Evolutionary conservation across 2,329 filamentous ascomycete genomes (phyloP), one percentile per base, ranked within the genome.

Genomic region (Exophiala phaeomuriformis): DNA sequence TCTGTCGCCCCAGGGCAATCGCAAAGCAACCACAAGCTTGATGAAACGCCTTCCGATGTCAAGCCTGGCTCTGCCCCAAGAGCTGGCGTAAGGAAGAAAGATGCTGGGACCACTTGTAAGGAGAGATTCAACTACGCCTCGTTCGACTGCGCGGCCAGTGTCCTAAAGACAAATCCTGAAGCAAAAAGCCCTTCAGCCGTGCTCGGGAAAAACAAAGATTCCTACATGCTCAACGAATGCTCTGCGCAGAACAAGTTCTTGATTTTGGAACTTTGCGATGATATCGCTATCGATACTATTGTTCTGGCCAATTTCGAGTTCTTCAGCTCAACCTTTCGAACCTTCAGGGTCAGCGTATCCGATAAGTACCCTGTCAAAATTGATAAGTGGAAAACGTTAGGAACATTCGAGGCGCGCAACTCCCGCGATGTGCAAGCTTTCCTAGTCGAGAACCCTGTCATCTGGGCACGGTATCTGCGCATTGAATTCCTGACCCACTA

Each of bases 281-380:
- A 83, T 61, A 86, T 84, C 42, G 78, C 95, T 42, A 86, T 98
- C 54, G 93, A 98, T 67, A 98, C 93, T 0, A 78, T 98, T 39
- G 93, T 97, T n/a, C 77, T 98, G 50, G 93, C 91, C 57, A 98
- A 98, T 68, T 98, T 94, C 64, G 93, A 98, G 69, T 98, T 98
- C 75, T 98, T 98, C 75, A 95, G 90, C 51, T 96, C 90, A 67
- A 96, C 95, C 79, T 87, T 97, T 63, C 85, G 90, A 49, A 86
- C 84, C 45, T 96, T 98, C 68, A 81, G 87, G 48, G 83, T 97
- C 62, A 94, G 88, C 67, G 91, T 96, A 45, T 94, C 90, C 53
- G 93, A 97, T 71, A 83, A 89, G 52, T 97, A 96, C 69, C 93
- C 93, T 0, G 87, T 93, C 50, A 97, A 96, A 69, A 71, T 81